Evolutionary conservation across 2,329 filamentous ascomycete genomes (phyloP), one percentile per base, ranked within the genome.

Genomic region (Penicillium sp.): DNA sequence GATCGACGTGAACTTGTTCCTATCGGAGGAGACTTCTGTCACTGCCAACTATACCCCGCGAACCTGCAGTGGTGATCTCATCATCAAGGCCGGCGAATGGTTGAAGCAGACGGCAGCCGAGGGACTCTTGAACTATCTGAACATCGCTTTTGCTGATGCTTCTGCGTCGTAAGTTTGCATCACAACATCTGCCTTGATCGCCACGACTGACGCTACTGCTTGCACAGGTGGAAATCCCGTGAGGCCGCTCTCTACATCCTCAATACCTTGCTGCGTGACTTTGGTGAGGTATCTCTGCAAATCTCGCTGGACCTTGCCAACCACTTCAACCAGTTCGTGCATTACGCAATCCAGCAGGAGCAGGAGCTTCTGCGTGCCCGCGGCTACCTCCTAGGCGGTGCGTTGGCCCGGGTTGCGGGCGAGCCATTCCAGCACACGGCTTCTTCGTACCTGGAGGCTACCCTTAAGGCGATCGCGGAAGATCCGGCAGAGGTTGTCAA

Each of bases 1-100:
- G 54, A 88, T 96, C 48, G 93, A 98, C 64, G 86, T 94, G 53
- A 97, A 94, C 43, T 78, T 98, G 2, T 98, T 94, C 67, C 76
- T 98, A 32, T 91, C 89, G 1, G 93, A 98, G 66, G 91, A 97
- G 69, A 91, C 88, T 2, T 91, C 89, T 2, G 86, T 96, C 13
- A 95, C 89, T 9, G 87, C 90, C 20, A 97, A 97, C 65, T 98
- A 97, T 69, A 96, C 93, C 0, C 87, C 93, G 10, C 82, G 93
- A 52, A 94, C 88, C 13, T 93, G 91, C 27, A 93, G 88, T 49
- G 90, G 89, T 33, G 93, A 97, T 62, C 73, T 98, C 33, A 77
- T 95, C 18, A 89, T 95, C 67, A 96, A 95, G 69, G 75, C 95
- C 43, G 87, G 87, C 33, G 90, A 96, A 64, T 95, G 89, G 90